phyloP scores from a whole-genome alignment of 495 filamentous ascomycete genomes.

The Podospora sp. region DNA sequence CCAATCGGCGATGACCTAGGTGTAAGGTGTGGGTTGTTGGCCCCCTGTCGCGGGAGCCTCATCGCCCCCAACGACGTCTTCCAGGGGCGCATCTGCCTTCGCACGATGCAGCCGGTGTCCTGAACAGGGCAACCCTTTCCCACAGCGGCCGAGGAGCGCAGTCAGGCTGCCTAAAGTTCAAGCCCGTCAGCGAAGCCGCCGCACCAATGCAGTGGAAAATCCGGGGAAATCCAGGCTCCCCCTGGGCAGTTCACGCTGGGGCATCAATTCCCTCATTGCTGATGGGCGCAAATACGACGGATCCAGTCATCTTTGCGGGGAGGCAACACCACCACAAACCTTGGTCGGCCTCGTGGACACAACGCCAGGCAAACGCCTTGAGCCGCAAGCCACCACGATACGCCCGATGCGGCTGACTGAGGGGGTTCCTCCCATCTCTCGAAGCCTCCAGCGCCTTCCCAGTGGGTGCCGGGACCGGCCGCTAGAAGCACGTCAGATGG shows the following conservation, averaged over 20 bases:
- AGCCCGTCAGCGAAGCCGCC: slow-evolving; percentile 1
- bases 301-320: background rate
- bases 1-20: background rate
- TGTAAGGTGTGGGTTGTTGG: background rate
- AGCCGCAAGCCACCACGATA: background rate
- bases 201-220: background rate
- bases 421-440: background rate
- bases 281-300: background rate
- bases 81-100: background rate
- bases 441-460: no score
- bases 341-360: background rate
- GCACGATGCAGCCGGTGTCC: background rate
- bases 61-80: background rate
- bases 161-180: background rate
- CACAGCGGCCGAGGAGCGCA: background rate
- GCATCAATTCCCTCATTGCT: background rate
- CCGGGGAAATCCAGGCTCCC: background rate
- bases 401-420: slow-evolving; percentile 8
- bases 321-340: background rate
- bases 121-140: slow-evolving; percentile 3
- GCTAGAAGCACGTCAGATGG: background rate
- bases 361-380: background rate
- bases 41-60: slow-evolving; percentile 1
- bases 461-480: background rate
- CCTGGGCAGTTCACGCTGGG: background rate